These are phyloP conservation scores for Saturnispora sanitii DNA, from an alignment of 805 yeast species.

Conservation along the genomic window DNA sequence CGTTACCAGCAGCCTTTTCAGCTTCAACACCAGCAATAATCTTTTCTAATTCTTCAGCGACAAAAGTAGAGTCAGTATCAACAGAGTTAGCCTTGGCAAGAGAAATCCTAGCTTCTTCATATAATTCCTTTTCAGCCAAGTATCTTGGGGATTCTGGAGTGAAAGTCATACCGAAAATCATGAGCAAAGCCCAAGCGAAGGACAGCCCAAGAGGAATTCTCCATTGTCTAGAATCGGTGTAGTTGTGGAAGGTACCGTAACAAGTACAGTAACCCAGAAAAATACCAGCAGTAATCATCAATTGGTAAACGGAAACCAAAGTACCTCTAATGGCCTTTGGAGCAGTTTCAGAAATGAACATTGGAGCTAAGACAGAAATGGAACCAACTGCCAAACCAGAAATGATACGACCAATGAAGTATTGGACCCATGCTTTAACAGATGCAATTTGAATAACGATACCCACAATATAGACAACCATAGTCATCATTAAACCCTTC, in stretches of 20 bases:
- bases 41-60: conserved; percentile 40
- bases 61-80: conserved; percentile 42
- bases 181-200: conserved; percentile 42
- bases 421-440: conserved; percentile 47
- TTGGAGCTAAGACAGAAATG: conserved; percentile 42
- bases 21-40: conserved; percentile 53
- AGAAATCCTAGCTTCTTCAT: conserved; percentile 45
- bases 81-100: conserved; percentile 52
- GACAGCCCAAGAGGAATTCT: conserved; percentile 49
- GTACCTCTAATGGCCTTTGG: conserved; percentile 68
- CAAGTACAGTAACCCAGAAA: conserved; percentile 61
- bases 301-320: conserved; percentile 58
- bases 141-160: conserved; percentile 68
- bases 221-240: conserved; percentile 49
- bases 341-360: conserved; percentile 58
- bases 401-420: conserved; percentile 51
- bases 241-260: conserved; percentile 48
- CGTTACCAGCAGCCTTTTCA: conserved; percentile 53
- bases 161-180: conserved; percentile 40
- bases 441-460: conserved; percentile 52
- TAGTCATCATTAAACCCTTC: conserved; percentile 41
- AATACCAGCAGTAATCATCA: conserved; percentile 62
- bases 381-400: conserved; percentile 49
- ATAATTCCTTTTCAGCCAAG: conserved; percentile 39
- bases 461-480: conserved; percentile 52